Evolutionary conservation across 768 basidiomycete species (phyloP).

Genomic region (Boletellus sp.): DNA sequence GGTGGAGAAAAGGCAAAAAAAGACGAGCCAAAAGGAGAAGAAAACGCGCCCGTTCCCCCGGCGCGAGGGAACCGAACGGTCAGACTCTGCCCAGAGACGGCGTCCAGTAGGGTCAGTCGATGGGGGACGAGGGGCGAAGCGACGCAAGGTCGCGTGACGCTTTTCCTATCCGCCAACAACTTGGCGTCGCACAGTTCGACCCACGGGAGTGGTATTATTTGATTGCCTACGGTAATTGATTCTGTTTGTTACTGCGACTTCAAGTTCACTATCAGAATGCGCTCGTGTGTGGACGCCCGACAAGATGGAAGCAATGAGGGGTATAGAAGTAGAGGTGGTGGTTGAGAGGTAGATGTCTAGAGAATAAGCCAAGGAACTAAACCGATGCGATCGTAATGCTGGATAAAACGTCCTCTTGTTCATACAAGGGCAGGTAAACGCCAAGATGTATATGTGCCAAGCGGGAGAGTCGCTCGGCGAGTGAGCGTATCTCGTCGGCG

Average conservation of each 20-base stretch:
- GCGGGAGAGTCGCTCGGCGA: conserved; percentile 69
- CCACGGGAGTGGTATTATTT: conserved; percentile 22
- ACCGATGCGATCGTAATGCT: conserved; percentile 15
- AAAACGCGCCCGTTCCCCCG: conserved; percentile 66
- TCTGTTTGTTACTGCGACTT: conserved; percentile 27
- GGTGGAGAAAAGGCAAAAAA: conserved; percentile 86
- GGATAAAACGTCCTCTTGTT: conserved; percentile 47
- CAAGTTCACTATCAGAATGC: conserved; percentile 26
- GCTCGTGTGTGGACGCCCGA: conserved; percentile 18
- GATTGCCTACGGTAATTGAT: conserved; percentile 27
- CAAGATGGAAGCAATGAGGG: conserved; percentile 29
- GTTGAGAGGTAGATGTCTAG: conserved; percentile 22
- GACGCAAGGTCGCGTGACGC: conserved; percentile 16
- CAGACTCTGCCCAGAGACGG: conserved; percentile 13
- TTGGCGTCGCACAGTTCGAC: not conserved
- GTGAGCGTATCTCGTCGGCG: conserved; percentile 56
- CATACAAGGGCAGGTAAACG: conserved; percentile 75
- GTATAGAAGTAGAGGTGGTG: conserved; percentile 25
- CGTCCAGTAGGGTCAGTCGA: conserved; percentile 14
- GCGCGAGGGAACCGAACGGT: conserved; percentile 11
- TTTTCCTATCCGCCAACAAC: not conserved
- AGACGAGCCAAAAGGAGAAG: conserved; percentile 86
- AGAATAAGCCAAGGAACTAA: conserved; percentile 16
- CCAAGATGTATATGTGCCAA: conserved; percentile 72
- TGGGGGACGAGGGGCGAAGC: conserved; percentile 14